phyloP scores from a whole-genome alignment of 176 grass and related monocot genomes.

The Olyra latifolia region DNA sequence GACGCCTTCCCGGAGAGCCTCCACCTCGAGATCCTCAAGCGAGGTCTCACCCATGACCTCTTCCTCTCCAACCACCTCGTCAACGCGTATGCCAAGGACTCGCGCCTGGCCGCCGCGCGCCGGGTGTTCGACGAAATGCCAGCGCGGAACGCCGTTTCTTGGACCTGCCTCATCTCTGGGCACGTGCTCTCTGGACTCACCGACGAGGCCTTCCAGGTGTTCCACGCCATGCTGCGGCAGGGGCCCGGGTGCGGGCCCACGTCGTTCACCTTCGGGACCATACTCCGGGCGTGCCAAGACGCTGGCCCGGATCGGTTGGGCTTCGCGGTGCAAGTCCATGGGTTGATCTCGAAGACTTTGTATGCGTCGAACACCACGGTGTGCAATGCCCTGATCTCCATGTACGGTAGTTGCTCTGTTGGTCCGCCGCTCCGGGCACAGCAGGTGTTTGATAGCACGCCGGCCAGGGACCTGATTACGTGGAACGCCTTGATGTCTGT shows the following conservation, averaged over 20 bases:
- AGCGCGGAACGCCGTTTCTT: conserved; percentile 57
- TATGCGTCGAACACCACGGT: conserved; percentile 47
- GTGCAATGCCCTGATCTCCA: conserved; percentile 69
- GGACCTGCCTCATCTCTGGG: conserved; percentile 67
- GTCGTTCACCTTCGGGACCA: conserved; percentile 66
- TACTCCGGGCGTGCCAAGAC: conserved; percentile 63
- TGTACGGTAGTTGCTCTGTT: conserved; percentile 63
- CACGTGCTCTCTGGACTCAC: conserved; percentile 42
- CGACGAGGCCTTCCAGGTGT: conserved; percentile 42
- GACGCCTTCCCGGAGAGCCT: conserved; percentile 43
- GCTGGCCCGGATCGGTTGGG: conserved; percentile 35
- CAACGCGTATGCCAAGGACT: conserved; percentile 48
- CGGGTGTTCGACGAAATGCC: conserved; percentile 58
- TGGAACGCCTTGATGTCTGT: conserved; percentile 84
- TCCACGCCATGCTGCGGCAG: conserved; percentile 50
- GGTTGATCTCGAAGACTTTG: conserved; percentile 52
- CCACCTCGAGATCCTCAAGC: conserved; percentile 56
- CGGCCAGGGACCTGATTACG: conserved; percentile 51
- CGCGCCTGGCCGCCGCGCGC: conserved; percentile 36
- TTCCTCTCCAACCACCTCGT: conserved; percentile 65
- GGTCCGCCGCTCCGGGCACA: conserved; percentile 35
- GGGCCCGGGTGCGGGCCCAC: conserved; percentile 44
- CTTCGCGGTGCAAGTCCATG: conserved; percentile 65
- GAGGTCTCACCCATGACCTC: conserved; percentile 52
- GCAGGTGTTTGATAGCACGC: conserved; percentile 48